Percentiles rank a stretch among this genome's conserved stretches.
Evolutionary conservation across 495 filamentous ascomycete species (phyloP).

Genomic region (Penicillium silybi): DNA sequence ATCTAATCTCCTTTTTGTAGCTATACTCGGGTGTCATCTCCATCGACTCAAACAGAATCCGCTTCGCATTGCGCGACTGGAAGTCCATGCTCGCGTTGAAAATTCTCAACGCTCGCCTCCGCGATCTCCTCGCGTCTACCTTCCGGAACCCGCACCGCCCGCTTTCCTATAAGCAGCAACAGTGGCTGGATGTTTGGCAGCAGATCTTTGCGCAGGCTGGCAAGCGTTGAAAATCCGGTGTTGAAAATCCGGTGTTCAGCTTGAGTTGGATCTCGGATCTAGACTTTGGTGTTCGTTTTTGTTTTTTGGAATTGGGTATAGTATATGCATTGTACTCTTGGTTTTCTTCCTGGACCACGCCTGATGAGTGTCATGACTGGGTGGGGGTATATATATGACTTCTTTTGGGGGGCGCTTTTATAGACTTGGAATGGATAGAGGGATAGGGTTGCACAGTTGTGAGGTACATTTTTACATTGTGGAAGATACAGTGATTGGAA

Average conservation of each 20-base stretch:
- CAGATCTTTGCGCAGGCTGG: constrained; percentile 36
- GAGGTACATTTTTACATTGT: not conserved
- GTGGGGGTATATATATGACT: not conserved
- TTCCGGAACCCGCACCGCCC: constrained; percentile 70
- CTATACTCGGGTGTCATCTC: constrained; percentile 74
- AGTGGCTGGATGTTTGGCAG: constrained; percentile 72
- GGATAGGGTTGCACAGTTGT: not conserved
- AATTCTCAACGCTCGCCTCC: constrained; percentile 60
- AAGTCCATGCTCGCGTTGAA: constrained; percentile 85
- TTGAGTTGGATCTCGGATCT: not conserved
- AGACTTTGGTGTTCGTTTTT: not conserved
- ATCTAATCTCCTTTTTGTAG: not conserved
- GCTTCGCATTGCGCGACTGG: constrained; percentile 87
- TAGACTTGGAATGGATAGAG: not conserved
- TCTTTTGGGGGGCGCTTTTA: not conserved
- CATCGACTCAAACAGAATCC: constrained; percentile 79
- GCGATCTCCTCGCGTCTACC: constrained; percentile 64
- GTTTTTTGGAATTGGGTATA: not conserved
- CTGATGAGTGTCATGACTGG: not conserved
- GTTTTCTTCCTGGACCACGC: not conserved
- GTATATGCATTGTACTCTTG: not conserved
- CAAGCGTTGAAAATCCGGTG: constrained; percentile 16
- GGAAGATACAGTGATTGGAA: not conserved
- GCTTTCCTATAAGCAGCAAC: constrained; percentile 60
- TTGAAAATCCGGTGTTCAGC: not conserved